A percentile compares a stretch with the other conserved stretches of the same genome.
Conservation (phyloP, 2,329 filamentous ascomycete genomes). For the Graphilbum sp. region DNA sequence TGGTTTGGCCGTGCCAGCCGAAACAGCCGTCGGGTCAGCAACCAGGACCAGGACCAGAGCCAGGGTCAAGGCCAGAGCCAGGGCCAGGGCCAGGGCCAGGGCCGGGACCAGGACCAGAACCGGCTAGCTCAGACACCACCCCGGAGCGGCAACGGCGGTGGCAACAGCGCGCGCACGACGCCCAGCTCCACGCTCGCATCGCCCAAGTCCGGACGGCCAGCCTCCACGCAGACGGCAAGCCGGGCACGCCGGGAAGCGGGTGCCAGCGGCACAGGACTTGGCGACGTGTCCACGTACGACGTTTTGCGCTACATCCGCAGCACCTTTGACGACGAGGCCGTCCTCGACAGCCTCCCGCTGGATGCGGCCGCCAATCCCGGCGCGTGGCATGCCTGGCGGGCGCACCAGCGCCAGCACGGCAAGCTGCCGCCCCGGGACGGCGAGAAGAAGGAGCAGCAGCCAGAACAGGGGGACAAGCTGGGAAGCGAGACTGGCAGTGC, state of each 20-base stretch:
- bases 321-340: constrained; percentile 60
- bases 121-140: not conserved
- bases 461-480: not conserved
- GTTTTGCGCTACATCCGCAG: constrained; percentile 69
- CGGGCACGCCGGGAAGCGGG: no score
- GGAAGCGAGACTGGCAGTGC: no score
- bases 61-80: no score
- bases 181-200: constrained; percentile 9
- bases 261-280: no score
- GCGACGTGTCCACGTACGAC: constrained; percentile 41
- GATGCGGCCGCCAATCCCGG: constrained; percentile 77
- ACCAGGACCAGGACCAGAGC: not conserved
- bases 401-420: constrained; percentile 37
- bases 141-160: not conserved
- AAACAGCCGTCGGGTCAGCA: constrained; percentile 26
- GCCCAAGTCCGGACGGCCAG: no score
- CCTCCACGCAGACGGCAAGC: no score
- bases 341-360: constrained; percentile 65
- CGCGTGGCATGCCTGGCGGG: constrained; percentile 87
- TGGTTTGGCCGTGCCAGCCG: constrained; percentile 60
- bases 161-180: not conserved
- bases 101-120: no score
- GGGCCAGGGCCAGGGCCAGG: no score
- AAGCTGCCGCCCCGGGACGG: not conserved
- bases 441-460: not conserved